Evolutionary conservation across 2,329 filamentous ascomycete genomes (phyloP).

Genomic region (Diaporthe citrichinensis): DNA sequence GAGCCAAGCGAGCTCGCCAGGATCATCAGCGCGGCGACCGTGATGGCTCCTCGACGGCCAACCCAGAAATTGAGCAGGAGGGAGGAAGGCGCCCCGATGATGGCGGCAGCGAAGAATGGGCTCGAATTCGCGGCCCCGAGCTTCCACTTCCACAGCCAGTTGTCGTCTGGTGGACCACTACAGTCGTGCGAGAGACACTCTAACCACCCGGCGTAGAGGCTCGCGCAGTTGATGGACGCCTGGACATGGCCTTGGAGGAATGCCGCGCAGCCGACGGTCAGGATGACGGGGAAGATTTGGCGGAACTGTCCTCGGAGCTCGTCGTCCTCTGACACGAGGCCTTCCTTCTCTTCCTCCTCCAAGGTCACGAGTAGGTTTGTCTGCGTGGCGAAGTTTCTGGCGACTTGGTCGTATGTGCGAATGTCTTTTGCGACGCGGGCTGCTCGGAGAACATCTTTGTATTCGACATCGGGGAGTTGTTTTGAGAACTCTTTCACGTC

Average conservation of each 20-base stretch:
- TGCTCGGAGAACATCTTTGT: slow-evolving; percentile 52
- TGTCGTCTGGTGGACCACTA: background rate
- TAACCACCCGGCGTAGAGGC: slow-evolving; percentile 47
- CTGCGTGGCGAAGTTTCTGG: slow-evolving; percentile 46
- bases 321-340: slow-evolving; percentile 55
- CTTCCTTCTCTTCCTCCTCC: slow-evolving; percentile 53
- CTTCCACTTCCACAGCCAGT: slow-evolving; percentile 50
- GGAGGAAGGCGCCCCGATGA: slow-evolving; percentile 56
- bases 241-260: slow-evolving; percentile 62
- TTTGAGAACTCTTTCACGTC: slow-evolving; percentile 53
- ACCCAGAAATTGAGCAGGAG: slow-evolving; percentile 58
- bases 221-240: slow-evolving; percentile 59
- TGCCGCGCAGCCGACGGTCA: slow-evolving; percentile 60
- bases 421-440: slow-evolving; percentile 59
- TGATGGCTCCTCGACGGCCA: slow-evolving; percentile 57
- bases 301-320: slow-evolving; percentile 54
- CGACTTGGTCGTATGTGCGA: slow-evolving; percentile 55
- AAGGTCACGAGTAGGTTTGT: slow-evolving; percentile 51
- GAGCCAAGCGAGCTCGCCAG: slow-evolving; percentile 56
- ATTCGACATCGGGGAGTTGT: slow-evolving; percentile 49
- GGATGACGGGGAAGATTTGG: slow-evolving; percentile 56
- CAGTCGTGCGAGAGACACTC: background rate
- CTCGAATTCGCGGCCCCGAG: slow-evolving; percentile 57
- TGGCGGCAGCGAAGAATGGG: slow-evolving; percentile 56
- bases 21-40: slow-evolving; percentile 55